Percentiles rank a stretch among this genome's conserved stretches.
Evolutionary conservation across 108 stramenopile species (phyloP).

Genomic region (Poteriospumella lacustris): DNA sequence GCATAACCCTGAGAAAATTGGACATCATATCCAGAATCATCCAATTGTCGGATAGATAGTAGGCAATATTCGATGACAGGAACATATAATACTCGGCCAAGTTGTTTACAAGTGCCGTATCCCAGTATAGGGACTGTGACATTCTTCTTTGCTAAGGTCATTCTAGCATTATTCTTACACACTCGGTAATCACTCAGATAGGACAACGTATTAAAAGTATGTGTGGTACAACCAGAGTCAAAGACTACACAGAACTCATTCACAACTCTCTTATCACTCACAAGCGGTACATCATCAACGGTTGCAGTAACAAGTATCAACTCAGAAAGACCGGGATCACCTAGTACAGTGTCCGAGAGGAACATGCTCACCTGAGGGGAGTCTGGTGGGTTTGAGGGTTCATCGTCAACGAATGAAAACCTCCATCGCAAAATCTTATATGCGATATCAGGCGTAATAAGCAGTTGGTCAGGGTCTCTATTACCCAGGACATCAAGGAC

Average conservation of each 20-base stretch:
- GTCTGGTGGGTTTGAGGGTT: slow-evolving; percentile 6
- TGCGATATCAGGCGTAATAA: slow-evolving; percentile 7
- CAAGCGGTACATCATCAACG: slow-evolving; percentile 6
- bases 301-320: slow-evolving; percentile 2
- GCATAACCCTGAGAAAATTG: background rate
- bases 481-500: slow-evolving; percentile 6
- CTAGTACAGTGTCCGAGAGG: slow-evolving; percentile 6
- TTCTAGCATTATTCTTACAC: slow-evolving; percentile 8
- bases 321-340: slow-evolving; percentile 6
- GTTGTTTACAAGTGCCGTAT: slow-evolving; percentile 7
- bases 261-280: slow-evolving; percentile 7
- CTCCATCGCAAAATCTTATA: slow-evolving; percentile 8
- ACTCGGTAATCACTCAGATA: slow-evolving; percentile 7
- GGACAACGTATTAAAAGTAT: slow-evolving; percentile 8
- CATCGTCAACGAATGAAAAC: slow-evolving; percentile 7
- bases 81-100: slow-evolving; percentile 8
- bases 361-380: slow-evolving; percentile 1
- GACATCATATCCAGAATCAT: slow-evolving; percentile 8
- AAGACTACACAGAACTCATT: slow-evolving; percentile 8
- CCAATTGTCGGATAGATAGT: slow-evolving; percentile 7
- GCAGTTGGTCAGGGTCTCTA: slow-evolving; percentile 6
- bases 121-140: slow-evolving; percentile 6
- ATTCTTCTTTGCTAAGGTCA: slow-evolving; percentile 8
- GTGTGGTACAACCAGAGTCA: slow-evolving; percentile 2
- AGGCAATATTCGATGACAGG: slow-evolving; percentile 7